phyloP scores from a whole-genome alignment of 2,329 filamentous ascomycete species.

The Apiospora hydei region DNA sequence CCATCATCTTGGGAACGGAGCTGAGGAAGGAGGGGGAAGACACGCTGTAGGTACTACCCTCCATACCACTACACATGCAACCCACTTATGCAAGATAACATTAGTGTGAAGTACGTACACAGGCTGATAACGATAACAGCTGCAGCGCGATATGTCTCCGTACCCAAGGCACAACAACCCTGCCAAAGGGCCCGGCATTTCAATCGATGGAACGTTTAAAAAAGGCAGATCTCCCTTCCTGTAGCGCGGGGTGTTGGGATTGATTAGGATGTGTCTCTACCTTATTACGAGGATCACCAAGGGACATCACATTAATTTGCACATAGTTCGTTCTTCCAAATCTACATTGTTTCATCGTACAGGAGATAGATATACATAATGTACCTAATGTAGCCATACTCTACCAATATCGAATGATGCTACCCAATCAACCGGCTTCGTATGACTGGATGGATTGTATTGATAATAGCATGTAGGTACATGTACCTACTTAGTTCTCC shows the following conservation, averaged over 20 bases:
- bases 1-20: conserved; percentile 18
- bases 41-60: not conserved
- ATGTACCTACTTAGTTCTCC: not conserved
- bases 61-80: not conserved
- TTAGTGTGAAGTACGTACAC: not conserved
- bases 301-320: not conserved
- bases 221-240: conserved; percentile 14
- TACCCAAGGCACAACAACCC: conserved; percentile 7
- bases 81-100: conserved; percentile 20
- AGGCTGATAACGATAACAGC: conserved; percentile 10
- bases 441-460: no score
- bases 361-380: not conserved
- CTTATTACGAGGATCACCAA: not conserved
- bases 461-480: not conserved
- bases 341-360: not conserved
- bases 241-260: not conserved
- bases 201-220: conserved; percentile 9
- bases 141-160: conserved; percentile 18
- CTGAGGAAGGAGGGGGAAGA: not conserved
- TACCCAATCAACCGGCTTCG: not conserved
- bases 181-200: conserved; percentile 11
- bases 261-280: not conserved
- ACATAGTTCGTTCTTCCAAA: not conserved
- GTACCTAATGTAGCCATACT: no score
- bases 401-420: not conserved